Percentiles rank a stretch among this genome's conserved stretches.
These are phyloP conservation scores for Basipetospora sp. DNA, from an alignment of 2,329 filamentous ascomycete genomes.

Conservation along the genomic window DNA sequence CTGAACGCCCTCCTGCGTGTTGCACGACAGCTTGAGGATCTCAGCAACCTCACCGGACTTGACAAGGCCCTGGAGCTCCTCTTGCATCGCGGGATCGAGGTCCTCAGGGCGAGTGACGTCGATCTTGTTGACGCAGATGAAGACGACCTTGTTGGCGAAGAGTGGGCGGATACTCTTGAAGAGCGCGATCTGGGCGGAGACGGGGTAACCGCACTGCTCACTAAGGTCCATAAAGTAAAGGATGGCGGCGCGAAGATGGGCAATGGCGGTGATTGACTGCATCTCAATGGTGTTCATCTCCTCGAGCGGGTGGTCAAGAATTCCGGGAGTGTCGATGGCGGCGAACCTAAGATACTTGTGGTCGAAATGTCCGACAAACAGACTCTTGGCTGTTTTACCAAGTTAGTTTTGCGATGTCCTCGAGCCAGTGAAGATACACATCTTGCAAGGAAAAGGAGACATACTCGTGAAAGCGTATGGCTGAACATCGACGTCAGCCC, in stretches of 20 bases:
- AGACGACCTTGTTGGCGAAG: slow-evolving; percentile 94
- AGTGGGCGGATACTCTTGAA: slow-evolving; percentile 95
- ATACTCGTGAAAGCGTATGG: slow-evolving; percentile 85
- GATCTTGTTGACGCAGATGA: slow-evolving; percentile 96
- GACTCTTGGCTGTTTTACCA: slow-evolving; percentile 14
- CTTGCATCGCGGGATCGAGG: slow-evolving; percentile 62
- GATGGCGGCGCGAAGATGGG: slow-evolving; percentile 86
- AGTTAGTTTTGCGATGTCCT: neutral
- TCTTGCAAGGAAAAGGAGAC: neutral
- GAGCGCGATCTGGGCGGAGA: slow-evolving; percentile 66
- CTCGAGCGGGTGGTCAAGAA: slow-evolving; percentile 89
- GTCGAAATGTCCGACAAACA: slow-evolving; percentile 96
- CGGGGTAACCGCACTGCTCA: slow-evolving; percentile 90
- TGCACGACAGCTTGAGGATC: slow-evolving; percentile 84
- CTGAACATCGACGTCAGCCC: slow-evolving; percentile 92
- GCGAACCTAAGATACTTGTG: slow-evolving; percentile 29
- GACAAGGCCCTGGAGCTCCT: slow-evolving; percentile 62
- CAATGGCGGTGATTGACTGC: slow-evolving; percentile 83
- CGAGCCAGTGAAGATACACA: too few species aligned
- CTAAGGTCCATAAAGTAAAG: slow-evolving; percentile 97
- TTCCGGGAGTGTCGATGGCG: slow-evolving; percentile 96
- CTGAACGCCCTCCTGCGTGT: slow-evolving; percentile 86
- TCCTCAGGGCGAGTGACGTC: slow-evolving; percentile 81
- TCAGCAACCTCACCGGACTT: slow-evolving; percentile 74
- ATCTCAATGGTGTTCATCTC: slow-evolving; percentile 99